Base-by-base conservation (phyloP, 352 stramenopile species). In the Phytopythium oedochilum region DNA sequence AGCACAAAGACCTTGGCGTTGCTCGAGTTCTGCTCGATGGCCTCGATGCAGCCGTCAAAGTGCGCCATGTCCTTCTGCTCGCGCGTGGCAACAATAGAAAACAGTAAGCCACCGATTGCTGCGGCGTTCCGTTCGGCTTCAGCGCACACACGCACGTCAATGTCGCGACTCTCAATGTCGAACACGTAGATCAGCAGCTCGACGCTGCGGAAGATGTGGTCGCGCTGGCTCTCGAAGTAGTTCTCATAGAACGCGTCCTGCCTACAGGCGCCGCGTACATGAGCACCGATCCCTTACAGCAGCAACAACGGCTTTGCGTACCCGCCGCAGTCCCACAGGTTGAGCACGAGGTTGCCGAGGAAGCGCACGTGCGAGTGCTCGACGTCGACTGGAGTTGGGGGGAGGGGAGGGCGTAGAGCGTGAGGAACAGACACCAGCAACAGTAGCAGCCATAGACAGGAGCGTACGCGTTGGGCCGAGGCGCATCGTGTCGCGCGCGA, bases 221-320 rank as follows among this genome's bases (percentile, higher is more conserved):
- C 96, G n/a, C 97, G 86, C 81, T 99, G 95, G 56, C 89, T 93
- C 68, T 99, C 96, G 71, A 99, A 99, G 82, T 99, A 99, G 68
- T 94, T 98, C 63, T 99, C 96, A 69, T 98, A 99, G 63, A 99
- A 99, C 46, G 90, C 93, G 72, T 99, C 97, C 73, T 99, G 97
- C 18, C 97, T 96, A n/a, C n/a, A n/a, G n/a, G n/a, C n/a, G n/a
- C n/a, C n/a, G n/a, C n/a, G n/a, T n/a, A n/a, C n/a, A n/a, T n/a
- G n/a, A n/a, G n/a, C n/a, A n/a, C n/a, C n/a, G n/a, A n/a, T n/a
- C n/a, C n/a, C n/a, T n/a, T n/a, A n/a, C n/a, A n/a, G n/a, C n/a
- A n/a, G n/a, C n/a, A n/a, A n/a, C n/a, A n/a, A n/a, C n/a, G n/a
- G n/a, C n/a, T n/a, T n/a, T n/a, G 56, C 67, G 3, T 76, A 92